Base-by-base conservation (phyloP, 345 rosid species). In the Theobroma cacao region DNA sequence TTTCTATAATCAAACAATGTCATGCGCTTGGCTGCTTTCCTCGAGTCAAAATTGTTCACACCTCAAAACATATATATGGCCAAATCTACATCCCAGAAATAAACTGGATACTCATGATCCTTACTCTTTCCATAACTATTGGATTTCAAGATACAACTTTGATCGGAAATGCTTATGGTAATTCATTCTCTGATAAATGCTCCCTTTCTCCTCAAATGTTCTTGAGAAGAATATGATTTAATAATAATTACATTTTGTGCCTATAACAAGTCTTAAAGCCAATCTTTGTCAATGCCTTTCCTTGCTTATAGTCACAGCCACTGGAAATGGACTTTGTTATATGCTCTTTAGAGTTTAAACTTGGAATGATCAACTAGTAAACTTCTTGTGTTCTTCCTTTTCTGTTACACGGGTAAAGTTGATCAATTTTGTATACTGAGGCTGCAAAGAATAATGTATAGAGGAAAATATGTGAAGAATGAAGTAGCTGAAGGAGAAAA, bases 1-100 rank as follows among this genome's bases (percentile, higher is more conserved):
- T 93, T 80, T 95, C 98, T 50, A 90, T 92, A 33, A 74, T 95
- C 83, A 95, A 95, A 82, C 98, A 95, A 79, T 95, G 97, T 66
- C 91, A 93, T 85, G 95, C 98, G 41, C 95, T 95, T 67, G 98
- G 98, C 45, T 95, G 98, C 86, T 95, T 95, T 80, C 98, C 98
- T 5, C 89, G 98, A 43, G 98, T 95, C 82, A 95, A 95, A 86
- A 84, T 95, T 78, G 98, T 95, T 50, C 97, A 95, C 87, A 93
- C 97, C 83, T 91, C 91, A 48, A 95, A 87, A 82, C 89, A 92
- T 79, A 88, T 88, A 72, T 87, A 87, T 81, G 98, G 98, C 81
- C 98, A 93, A 85, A 93, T 95, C 80, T 95, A 95, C 83, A 91
- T 95, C 88, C 98, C 98, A 5, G 95, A 93, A 82, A 95, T 95